phyloP scores from a whole-genome alignment of 1,284 basidiomycete genomes.

The Violaceomyces palustris region DNA sequence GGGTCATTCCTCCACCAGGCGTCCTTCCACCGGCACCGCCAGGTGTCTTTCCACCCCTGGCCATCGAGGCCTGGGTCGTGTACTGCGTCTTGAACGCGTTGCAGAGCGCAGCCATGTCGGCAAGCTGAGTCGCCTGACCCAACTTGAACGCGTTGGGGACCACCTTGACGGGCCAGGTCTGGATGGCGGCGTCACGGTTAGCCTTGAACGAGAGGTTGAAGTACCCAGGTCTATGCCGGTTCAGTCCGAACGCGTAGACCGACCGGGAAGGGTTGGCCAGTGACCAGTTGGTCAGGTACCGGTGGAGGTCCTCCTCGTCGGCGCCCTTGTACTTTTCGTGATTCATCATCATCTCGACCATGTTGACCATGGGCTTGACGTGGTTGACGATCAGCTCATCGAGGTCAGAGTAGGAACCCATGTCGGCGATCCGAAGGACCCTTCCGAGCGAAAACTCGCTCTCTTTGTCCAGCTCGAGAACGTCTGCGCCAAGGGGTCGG shows the following conservation, averaged over 20 bases:
- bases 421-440: slow-evolving; percentile 69
- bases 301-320: slow-evolving; percentile 70
- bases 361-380: slow-evolving; percentile 85
- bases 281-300: slow-evolving; percentile 53
- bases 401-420: slow-evolving; percentile 81
- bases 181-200: slow-evolving; percentile 56
- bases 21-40: slow-evolving; percentile 26
- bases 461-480: slow-evolving; percentile 71
- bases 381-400: slow-evolving; percentile 98
- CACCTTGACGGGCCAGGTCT: slow-evolving; percentile 53
- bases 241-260: slow-evolving; percentile 92
- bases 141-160: slow-evolving; percentile 49
- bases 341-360: slow-evolving; percentile 89
- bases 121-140: slow-evolving; percentile 44
- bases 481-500: slow-evolving; percentile 60
- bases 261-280: slow-evolving; percentile 90
- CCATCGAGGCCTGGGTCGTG: slow-evolving; percentile 38
- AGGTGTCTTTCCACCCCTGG: slow-evolving; percentile 37
- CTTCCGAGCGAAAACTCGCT: slow-evolving; percentile 67
- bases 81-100: slow-evolving; percentile 53
- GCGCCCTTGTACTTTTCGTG: slow-evolving; percentile 93
- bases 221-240: slow-evolving; percentile 82
- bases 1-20: slow-evolving; percentile 16
- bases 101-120: slow-evolving; percentile 45
- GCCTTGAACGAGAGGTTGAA: slow-evolving; percentile 90